A percentile compares a stretch with the other conserved stretches of the same genome.
phyloP scores from a whole-genome alignment of 139 green algal genomes.

The Closterium sp. region DNA sequence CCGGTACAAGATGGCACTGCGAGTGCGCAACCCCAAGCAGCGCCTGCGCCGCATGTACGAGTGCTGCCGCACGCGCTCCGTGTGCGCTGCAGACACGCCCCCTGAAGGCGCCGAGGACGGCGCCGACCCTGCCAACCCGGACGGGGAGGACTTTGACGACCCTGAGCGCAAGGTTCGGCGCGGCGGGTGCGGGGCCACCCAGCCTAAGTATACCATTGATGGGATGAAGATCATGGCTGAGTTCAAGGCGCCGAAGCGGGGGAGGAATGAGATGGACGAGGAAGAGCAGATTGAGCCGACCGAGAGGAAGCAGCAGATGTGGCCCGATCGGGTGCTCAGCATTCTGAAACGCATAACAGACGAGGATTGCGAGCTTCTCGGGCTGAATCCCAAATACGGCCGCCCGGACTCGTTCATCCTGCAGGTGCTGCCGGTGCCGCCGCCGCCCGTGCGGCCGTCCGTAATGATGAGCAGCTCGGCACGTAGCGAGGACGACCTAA shows the following conservation, averaged over 20 bases:
- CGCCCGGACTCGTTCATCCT: constrained; percentile 94
- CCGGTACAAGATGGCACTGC: constrained; percentile 68
- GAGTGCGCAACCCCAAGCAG: constrained; percentile 70
- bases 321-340: constrained; percentile 70
- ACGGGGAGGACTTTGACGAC: neutral
- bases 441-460: constrained; percentile 81
- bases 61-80: constrained; percentile 29
- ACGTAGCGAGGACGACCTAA: constrained; percentile 87
- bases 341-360: constrained; percentile 89
- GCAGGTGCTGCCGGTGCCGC: constrained; percentile 89
- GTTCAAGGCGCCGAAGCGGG: constrained; percentile 76
- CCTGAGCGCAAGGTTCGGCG: neutral
- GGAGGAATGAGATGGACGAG: constrained; percentile 56
- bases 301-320: constrained; percentile 74
- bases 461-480: constrained; percentile 88
- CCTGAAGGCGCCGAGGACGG: neutral
- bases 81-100: neutral
- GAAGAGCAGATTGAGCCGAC: constrained; percentile 55
- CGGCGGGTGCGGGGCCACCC: constrained; percentile 65
- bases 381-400: constrained; percentile 78
- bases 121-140: neutral
- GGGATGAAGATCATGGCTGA: constrained; percentile 86
- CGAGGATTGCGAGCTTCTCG: constrained; percentile 86
- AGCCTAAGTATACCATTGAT: constrained; percentile 85
- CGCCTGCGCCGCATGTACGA: constrained; percentile 51